phyloP scores from a whole-genome alignment of 257 asterid species.

The Mitragyna speciosa region DNA sequence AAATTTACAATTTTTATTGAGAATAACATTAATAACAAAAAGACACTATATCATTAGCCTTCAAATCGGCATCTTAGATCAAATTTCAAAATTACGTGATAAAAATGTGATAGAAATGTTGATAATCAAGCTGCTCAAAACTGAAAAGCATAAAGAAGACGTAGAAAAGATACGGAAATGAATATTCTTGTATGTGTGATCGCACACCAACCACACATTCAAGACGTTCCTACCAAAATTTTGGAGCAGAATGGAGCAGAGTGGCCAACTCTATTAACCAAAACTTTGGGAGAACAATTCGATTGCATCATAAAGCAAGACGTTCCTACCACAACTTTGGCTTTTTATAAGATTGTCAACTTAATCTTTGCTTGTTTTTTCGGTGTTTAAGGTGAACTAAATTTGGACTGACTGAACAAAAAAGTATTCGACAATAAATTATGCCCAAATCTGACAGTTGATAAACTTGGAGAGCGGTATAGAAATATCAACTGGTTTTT shows the following conservation, averaged over 20 bases:
- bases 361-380: not conserved
- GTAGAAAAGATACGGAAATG: no score
- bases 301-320: slow-evolving; percentile 6
- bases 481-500: no score
- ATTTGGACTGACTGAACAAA: not conserved
- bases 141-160: no score
- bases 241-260: slow-evolving; percentile 16
- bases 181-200: not conserved
- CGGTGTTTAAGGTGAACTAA: slow-evolving; percentile 14
- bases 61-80: no score
- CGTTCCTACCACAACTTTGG: slow-evolving; percentile 6
- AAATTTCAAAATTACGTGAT: no score
- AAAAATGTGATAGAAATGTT: no score
- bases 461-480: no score
- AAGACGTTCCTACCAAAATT: not conserved
- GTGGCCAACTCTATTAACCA: slow-evolving; percentile 14
- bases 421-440: not conserved
- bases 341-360: slow-evolving; percentile 4
- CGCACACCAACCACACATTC: not conserved
- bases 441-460: no score
- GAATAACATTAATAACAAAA: no score
- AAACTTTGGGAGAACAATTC: not conserved
- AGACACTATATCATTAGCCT: no score
- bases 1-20: no score
- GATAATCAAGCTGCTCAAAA: no score